Percentiles rank a stretch among this genome's conserved stretches.
Evolutionary conservation across 768 basidiomycete species (phyloP).

Genomic region (Phaeotremella fagi): DNA sequence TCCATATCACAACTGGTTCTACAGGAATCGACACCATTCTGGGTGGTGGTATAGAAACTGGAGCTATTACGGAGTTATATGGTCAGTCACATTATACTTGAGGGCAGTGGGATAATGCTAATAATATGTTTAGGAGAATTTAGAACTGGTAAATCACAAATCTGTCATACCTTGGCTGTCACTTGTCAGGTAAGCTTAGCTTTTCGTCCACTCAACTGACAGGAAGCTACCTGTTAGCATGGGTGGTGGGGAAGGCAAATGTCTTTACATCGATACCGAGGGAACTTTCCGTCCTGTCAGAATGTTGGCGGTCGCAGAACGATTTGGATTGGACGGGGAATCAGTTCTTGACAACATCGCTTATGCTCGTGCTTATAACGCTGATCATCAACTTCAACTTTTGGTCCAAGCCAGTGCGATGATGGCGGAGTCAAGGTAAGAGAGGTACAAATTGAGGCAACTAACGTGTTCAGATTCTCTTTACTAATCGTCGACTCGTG

Average conservation of each 20-base stretch:
- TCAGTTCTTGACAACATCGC: constrained; percentile 98
- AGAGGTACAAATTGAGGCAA: background rate
- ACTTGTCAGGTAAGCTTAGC: constrained; percentile 67
- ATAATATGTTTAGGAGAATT: constrained; percentile 70
- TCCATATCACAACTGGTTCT: constrained; percentile 93
- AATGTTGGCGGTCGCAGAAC: constrained; percentile 86
- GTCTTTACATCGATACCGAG: constrained; percentile 97
- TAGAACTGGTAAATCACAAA: constrained; percentile 94
- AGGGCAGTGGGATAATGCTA: background rate
- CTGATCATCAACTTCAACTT: constrained; percentile 89
- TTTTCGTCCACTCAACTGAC: background rate
- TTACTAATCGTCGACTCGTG: constrained; percentile 94
- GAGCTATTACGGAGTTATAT: constrained; percentile 95
- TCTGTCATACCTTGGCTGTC: constrained; percentile 96
- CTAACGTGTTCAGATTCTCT: constrained; percentile 68
- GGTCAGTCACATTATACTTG: constrained; percentile 48
- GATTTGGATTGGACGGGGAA: constrained; percentile 94
- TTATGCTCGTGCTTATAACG: constrained; percentile 97
- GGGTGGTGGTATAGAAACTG: constrained; percentile 97
- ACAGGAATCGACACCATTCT: constrained; percentile 92
- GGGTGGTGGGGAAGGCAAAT: constrained; percentile 99
- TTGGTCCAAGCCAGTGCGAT: constrained; percentile 91
- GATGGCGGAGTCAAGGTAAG: constrained; percentile 94
- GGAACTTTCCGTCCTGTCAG: constrained; percentile 97
- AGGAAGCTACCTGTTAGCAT: constrained; percentile 78